A percentile compares a stretch with the other conserved stretches of the same genome.
phyloP scores from a whole-genome alignment of 441 rosid species.

The Daphne laureola region DNA sequence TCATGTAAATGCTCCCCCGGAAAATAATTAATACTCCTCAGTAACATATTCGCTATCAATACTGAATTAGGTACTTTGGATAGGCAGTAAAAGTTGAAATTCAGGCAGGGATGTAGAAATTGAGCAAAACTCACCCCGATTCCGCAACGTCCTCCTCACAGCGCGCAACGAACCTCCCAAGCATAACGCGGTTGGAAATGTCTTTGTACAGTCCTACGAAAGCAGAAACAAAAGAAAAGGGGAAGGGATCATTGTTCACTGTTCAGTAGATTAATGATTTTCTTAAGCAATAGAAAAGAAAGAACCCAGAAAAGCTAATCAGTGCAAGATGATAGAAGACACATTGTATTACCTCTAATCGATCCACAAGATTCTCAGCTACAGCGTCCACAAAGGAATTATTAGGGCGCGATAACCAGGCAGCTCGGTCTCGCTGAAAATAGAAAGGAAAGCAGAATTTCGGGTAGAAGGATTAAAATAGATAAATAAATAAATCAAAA shows the following conservation, averaged over 20 bases:
- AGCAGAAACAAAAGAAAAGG: constrained; percentile 7
- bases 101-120: background rate
- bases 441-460: background rate
- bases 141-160: constrained; percentile 42
- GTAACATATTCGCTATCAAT: no score
- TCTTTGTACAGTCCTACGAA: constrained; percentile 78
- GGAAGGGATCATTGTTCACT: no score
- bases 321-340: background rate
- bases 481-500: background rate
- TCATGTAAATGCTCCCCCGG: no score
- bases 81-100: no score
- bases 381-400: constrained; percentile 80
- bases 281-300: background rate
- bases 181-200: constrained; percentile 75
- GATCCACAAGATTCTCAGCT: constrained; percentile 87
- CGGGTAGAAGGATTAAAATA: background rate
- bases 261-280: background rate
- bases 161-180: constrained; percentile 83
- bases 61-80: background rate
- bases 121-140: constrained; percentile 57
- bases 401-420: constrained; percentile 67
- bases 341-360: constrained; percentile 57
- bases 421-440: constrained; percentile 91
- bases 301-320: background rate
- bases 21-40: no score